A percentile compares a stretch with the other conserved stretches of the same genome.
These are phyloP conservation scores for Lavandula angustifolia DNA, from an alignment of 257 asterid genomes.

Conservation along the genomic window DNA sequence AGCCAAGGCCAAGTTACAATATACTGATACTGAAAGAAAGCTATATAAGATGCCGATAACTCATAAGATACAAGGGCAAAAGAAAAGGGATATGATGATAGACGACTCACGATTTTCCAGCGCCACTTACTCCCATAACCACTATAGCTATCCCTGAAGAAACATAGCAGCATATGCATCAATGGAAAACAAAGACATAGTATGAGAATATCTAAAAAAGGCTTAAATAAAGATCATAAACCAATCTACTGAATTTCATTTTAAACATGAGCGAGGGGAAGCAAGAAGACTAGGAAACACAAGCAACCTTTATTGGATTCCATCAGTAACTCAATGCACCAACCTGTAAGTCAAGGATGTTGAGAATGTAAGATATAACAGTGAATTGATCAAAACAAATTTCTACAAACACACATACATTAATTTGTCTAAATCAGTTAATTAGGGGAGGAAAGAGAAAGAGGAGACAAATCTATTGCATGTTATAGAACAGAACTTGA, in stretches of 20 bases:
- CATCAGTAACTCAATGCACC: slow-evolving; percentile 33
- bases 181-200: slow-evolving; percentile 14
- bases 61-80: not conserved
- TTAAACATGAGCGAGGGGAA: not conserved
- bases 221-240: not conserved
- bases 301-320: slow-evolving; percentile 35
- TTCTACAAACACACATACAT: not conserved
- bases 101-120: slow-evolving; percentile 79
- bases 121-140: slow-evolving; percentile 85
- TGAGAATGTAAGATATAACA: slow-evolving; percentile 10
- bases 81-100: not conserved
- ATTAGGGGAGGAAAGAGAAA: not conserved
- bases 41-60: too few relatives aligned
- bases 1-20: too few relatives aligned
- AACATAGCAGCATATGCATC: slow-evolving; percentile 21
- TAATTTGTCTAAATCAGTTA: too few relatives aligned
- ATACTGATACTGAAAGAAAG: too few relatives aligned
- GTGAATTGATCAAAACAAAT: not conserved
- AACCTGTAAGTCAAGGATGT: slow-evolving; percentile 24
- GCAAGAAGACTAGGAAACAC: not conserved
- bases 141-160: slow-evolving; percentile 67
- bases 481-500: not conserved
- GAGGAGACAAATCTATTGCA: not conserved
- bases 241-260: not conserved
- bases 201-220: not conserved